These are phyloP conservation scores for Barnettozyma wickerhamii DNA, from an alignment of 805 yeast species.

Conservation along the genomic window DNA sequence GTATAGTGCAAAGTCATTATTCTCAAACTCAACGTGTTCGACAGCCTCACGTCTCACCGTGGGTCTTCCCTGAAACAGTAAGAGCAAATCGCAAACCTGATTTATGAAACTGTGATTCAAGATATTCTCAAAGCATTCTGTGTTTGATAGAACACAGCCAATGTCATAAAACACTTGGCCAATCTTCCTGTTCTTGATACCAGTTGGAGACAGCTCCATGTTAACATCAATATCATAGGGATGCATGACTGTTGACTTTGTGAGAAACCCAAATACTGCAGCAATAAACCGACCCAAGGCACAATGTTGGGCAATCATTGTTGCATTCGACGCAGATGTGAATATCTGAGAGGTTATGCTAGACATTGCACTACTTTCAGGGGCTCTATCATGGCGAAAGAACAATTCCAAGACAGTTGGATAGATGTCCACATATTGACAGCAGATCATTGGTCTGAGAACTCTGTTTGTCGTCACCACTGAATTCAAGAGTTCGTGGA, in stretches of 20 bases:
- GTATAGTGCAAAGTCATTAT: conserved; percentile 52
- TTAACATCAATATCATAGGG: conserved; percentile 37
- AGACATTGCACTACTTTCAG: conserved; percentile 70
- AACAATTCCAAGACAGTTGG: conserved; percentile 70
- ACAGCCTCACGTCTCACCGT: conserved; percentile 68
- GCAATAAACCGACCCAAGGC: conserved; percentile 60
- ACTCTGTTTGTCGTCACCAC: conserved; percentile 56
- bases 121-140: conserved; percentile 47
- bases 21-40: conserved; percentile 88
- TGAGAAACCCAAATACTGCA: conserved; percentile 57
- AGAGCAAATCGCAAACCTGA: conserved; percentile 60
- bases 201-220: conserved; percentile 23
- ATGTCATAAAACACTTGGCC: conserved; percentile 77
- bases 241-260: conserved; percentile 45
- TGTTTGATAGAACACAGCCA: conserved; percentile 71
- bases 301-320: conserved; percentile 57
- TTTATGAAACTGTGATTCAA: conserved; percentile 42
- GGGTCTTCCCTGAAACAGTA: conserved; percentile 74
- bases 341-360: conserved; percentile 74
- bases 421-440: conserved; percentile 80
- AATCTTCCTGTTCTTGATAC: conserved; percentile 62
- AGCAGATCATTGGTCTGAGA: conserved; percentile 57
- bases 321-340: conserved; percentile 72
- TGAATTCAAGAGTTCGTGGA: conserved; percentile 63
- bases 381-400: conserved; percentile 67